phyloP scores from a whole-genome alignment of 805 yeast genomes.

The Pichia heedii region DNA sequence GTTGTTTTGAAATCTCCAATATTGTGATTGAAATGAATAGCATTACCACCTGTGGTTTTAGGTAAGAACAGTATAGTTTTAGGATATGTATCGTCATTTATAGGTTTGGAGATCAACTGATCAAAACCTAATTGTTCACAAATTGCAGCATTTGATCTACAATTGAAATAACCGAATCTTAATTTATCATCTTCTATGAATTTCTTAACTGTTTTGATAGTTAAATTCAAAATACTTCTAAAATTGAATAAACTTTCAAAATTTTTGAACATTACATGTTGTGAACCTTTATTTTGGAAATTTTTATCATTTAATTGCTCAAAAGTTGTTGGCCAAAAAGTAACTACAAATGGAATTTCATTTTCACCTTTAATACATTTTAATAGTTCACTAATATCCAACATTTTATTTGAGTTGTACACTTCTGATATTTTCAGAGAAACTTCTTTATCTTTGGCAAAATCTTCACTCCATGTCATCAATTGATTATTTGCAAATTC shows the following conservation, averaged over 20 bases:
- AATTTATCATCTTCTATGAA: slow-evolving; percentile 11
- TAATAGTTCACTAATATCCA: slow-evolving; percentile 32
- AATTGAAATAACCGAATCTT: slow-evolving; percentile 46
- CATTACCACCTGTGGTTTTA: slow-evolving; percentile 40
- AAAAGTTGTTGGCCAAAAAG: slow-evolving; percentile 56
- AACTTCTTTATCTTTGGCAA: slow-evolving; percentile 31
- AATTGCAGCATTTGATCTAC: slow-evolving; percentile 38
- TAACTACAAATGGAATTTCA: slow-evolving; percentile 43
- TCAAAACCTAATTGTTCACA: slow-evolving; percentile 45
- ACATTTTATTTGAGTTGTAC: background rate
- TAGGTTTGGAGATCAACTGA: slow-evolving; percentile 19
- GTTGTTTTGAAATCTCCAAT: background rate
- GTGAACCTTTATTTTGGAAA: slow-evolving; percentile 26
- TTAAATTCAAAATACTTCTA: slow-evolving; percentile 48
- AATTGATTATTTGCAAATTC: slow-evolving; percentile 47
- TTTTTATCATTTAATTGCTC: slow-evolving; percentile 29
- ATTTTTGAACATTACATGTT: slow-evolving; percentile 29
- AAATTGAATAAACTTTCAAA: slow-evolving; percentile 45
- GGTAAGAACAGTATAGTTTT: slow-evolving; percentile 35
- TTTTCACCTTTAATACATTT: slow-evolving; percentile 43
- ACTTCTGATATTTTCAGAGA: slow-evolving; percentile 21
- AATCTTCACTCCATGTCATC: slow-evolving; percentile 32
- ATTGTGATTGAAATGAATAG: slow-evolving; percentile 32
- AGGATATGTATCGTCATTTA: slow-evolving; percentile 13
- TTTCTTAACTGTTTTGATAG: slow-evolving; percentile 37